Conservation (phyloP, 2,329 filamentous ascomycete genomes). For the Talaromyces piceae region DNA sequence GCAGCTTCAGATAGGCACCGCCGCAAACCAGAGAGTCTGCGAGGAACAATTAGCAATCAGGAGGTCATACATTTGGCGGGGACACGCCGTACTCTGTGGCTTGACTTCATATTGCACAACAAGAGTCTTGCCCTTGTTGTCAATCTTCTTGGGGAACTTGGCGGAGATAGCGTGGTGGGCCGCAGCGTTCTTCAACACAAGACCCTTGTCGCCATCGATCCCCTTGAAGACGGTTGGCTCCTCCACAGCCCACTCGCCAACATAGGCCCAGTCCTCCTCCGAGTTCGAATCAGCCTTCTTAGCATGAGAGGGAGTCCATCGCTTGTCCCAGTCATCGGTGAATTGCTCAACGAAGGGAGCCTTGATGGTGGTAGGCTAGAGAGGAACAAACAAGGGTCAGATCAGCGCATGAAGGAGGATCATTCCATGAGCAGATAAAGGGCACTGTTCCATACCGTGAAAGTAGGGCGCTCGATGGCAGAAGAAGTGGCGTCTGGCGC, state of each 20-base stretch:
- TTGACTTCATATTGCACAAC: constrained; percentile 99
- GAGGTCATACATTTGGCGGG: neutral
- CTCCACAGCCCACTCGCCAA: constrained; percentile 94
- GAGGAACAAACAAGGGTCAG: constrained; percentile 10
- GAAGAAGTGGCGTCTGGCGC: constrained; percentile 47
- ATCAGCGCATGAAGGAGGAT: constrained; percentile 7
- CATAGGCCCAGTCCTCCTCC: constrained; percentile 90
- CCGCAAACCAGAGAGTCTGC: constrained; percentile 91
- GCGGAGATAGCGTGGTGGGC: constrained; percentile 99
- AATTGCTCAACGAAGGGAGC: constrained; percentile 98
- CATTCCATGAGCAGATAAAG: constrained; percentile 10
- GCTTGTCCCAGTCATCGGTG: constrained; percentile 86
- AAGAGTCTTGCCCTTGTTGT: constrained; percentile 94
- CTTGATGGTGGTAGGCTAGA: constrained; percentile 76
- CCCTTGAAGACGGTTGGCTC: constrained; percentile 86
- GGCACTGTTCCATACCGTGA: constrained; percentile 62
- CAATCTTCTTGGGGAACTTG: constrained; percentile 93
- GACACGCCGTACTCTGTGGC: constrained; percentile 71
- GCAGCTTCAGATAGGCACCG: constrained; percentile 98
- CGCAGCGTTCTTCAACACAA: constrained; percentile 95
- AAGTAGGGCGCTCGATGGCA: constrained; percentile 64
- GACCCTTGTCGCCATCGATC: constrained; percentile 89
- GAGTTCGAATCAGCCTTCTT: constrained; percentile 86
- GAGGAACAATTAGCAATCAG: constrained; percentile 25
- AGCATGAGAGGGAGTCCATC: constrained; percentile 92